Conservation (phyloP, 331 rosid genomes). For the Dryas integrifolia region DNA sequence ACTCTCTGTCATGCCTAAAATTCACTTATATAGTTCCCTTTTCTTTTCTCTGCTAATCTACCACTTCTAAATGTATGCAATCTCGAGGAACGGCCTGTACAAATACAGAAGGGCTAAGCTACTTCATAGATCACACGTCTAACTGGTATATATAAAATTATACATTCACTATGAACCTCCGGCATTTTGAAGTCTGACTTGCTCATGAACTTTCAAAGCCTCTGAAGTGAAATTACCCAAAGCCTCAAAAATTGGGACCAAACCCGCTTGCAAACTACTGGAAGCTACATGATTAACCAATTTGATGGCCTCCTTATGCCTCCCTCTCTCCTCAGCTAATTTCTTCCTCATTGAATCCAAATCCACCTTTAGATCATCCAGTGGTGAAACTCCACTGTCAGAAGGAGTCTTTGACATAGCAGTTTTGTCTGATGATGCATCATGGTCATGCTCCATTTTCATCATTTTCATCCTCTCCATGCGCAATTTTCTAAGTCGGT, state of each 20-base stretch:
- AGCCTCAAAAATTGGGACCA: conserved; percentile 88
- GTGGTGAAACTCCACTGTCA: conserved; percentile 69
- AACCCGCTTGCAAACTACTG: conserved; percentile 68
- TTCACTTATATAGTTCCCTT: conserved; percentile 1
- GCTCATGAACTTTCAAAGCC: conserved; percentile 78
- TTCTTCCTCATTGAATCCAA: conserved; percentile 74
- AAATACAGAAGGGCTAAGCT: conserved; percentile 8
- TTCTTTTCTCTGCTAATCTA: conserved; percentile 22
- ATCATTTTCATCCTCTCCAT: conserved; percentile 49
- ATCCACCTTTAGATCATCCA: conserved; percentile 87
- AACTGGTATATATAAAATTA: conserved; percentile 5
- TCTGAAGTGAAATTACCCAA: conserved; percentile 74
- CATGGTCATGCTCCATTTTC: conserved; percentile 43
- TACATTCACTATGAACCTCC: conserved; percentile 28
- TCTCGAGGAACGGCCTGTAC: conserved; percentile 15
- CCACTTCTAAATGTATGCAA: conserved; percentile 28
- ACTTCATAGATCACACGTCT: background rate
- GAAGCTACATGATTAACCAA: conserved; percentile 74
- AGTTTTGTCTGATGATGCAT: conserved; percentile 38
- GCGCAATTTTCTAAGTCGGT: conserved; percentile 58
- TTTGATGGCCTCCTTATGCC: conserved; percentile 74
- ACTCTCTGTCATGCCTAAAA: conserved; percentile 25
- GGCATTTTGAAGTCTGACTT: conserved; percentile 58
- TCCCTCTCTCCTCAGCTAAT: conserved; percentile 73
- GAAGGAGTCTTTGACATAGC: conserved; percentile 48